These are phyloP conservation scores for Helicostylum pulchrum DNA, from an alignment of 192 early-diverging fungal species.

Conservation along the genomic window DNA sequence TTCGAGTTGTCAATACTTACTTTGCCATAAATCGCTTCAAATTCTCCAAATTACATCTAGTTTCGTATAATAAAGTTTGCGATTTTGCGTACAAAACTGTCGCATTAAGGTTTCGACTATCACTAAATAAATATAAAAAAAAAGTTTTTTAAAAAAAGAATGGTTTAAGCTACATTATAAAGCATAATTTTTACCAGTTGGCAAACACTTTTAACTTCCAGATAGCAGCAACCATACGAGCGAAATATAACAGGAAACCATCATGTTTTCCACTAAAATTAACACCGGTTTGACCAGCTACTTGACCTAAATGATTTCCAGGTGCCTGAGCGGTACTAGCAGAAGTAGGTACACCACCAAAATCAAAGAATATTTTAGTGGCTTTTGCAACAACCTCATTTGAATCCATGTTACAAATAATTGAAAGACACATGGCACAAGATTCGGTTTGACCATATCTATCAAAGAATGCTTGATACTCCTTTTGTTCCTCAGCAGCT, in stretches of 20 bases:
- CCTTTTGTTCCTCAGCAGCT: not conserved
- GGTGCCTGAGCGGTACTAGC: not conserved
- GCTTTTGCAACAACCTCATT: not conserved
- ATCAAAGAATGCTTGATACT: conserved; percentile 37
- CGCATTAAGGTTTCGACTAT: not conserved
- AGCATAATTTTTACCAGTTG: conserved; percentile 6
- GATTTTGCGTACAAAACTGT: not conserved
- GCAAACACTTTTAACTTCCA: conserved; percentile 57
- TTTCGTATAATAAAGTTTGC: not conserved
- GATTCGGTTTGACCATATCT: conserved; percentile 64
- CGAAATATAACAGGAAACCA: conserved; percentile 73
- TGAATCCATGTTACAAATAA: conserved; percentile 34
- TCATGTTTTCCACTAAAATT: conserved; percentile 68
- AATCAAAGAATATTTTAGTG: conserved; percentile 10
- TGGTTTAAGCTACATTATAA: not conserved
- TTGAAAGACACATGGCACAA: conserved; percentile 84
- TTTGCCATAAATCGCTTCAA: conserved; percentile 23
- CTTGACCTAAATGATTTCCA: conserved; percentile 32
- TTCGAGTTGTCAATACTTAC: conserved; percentile 3
- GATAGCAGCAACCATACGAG: conserved; percentile 66
- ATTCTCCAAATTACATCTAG: conserved; percentile 3
- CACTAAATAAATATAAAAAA: not conserved
- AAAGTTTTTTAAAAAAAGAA: not conserved
- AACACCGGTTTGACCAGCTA: conserved; percentile 26
- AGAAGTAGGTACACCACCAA: conserved; percentile 17